Conservation (phyloP, 257 asterid species). For the Haberlea rhodopensis region DNA sequence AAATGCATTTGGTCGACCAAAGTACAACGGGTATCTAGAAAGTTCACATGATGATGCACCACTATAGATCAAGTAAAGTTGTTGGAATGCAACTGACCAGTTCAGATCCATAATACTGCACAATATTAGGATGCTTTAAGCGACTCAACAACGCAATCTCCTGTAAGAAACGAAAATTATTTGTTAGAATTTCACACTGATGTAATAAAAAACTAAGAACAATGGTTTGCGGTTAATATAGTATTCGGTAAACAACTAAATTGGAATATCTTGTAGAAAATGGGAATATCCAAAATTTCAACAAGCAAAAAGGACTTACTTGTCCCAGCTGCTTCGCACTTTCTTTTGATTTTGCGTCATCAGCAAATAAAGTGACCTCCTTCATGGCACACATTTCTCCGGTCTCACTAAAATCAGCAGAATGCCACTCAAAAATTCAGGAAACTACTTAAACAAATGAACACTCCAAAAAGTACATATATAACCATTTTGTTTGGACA, state of each 20-base stretch:
- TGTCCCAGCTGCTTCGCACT: slow-evolving; percentile 95
- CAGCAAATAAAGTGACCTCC: slow-evolving; percentile 91
- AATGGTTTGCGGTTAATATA: slow-evolving; percentile 2
- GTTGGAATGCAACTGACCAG: slow-evolving; percentile 49
- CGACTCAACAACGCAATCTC: slow-evolving; percentile 87
- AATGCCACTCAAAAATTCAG: slow-evolving; percentile 24
- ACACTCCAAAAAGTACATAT: slow-evolving; percentile 2
- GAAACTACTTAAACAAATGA: slow-evolving; percentile 17
- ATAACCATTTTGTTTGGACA: background rate
- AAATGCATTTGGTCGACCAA: slow-evolving; percentile 24
- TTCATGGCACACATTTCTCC: slow-evolving; percentile 99
- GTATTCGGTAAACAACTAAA: too few species aligned
- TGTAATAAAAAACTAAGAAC: slow-evolving; percentile 9
- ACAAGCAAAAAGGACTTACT: slow-evolving; percentile 45
- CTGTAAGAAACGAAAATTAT: slow-evolving; percentile 46
- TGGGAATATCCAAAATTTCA: slow-evolving; percentile 13
- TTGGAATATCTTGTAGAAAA: background rate
- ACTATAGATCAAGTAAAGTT: background rate
- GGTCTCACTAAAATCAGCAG: slow-evolving; percentile 60
- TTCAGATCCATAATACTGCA: slow-evolving; percentile 95
- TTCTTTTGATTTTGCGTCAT: slow-evolving; percentile 93
- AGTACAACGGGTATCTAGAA: slow-evolving; percentile 11
- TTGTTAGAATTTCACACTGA: slow-evolving; percentile 19
- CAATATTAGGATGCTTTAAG: slow-evolving; percentile 88
- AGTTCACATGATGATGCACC: slow-evolving; percentile 12